phyloP scores from a whole-genome alignment of 192 early-diverging fungal genomes.

The Allomyces macrogynus region DNA sequence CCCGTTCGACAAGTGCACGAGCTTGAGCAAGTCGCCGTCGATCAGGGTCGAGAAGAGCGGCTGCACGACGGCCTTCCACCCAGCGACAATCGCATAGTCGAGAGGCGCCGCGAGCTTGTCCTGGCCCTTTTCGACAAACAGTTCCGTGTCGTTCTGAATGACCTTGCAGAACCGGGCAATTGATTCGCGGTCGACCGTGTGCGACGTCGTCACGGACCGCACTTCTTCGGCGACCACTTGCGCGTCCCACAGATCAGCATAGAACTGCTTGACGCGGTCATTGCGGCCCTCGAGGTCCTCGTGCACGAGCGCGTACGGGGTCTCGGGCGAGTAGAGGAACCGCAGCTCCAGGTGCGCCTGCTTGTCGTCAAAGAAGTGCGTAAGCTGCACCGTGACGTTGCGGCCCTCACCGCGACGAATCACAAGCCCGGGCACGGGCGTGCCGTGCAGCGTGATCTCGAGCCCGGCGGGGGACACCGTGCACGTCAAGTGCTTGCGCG shows the following conservation, averaged over 20 bases:
- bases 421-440: neutral
- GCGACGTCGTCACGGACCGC: slow-evolving; percentile 29
- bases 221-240: slow-evolving; percentile 17
- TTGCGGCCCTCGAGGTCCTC: slow-evolving; percentile 66
- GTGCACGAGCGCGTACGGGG: slow-evolving; percentile 66
- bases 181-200: slow-evolving; percentile 39
- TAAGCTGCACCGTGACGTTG: slow-evolving; percentile 28
- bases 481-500: slow-evolving; percentile 34
- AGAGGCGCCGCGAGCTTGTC: slow-evolving; percentile 56
- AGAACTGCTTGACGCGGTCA: slow-evolving; percentile 70
- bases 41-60: slow-evolving; percentile 82
- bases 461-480: slow-evolving; percentile 12
- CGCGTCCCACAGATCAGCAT: slow-evolving; percentile 55
- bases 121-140: slow-evolving; percentile 48
- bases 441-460: slow-evolving; percentile 17
- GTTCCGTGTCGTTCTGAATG: slow-evolving; percentile 50
- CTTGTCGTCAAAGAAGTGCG: slow-evolving; percentile 17
- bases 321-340: slow-evolving; percentile 59
- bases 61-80: slow-evolving; percentile 77
- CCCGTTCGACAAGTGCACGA: slow-evolving; percentile 86
- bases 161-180: slow-evolving; percentile 40
- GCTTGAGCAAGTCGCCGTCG: slow-evolving; percentile 73
- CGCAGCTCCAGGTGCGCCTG: slow-evolving; percentile 55
- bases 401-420: slow-evolving; percentile 5
- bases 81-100: slow-evolving; percentile 88